Base-by-base conservation (phyloP, 2,329 filamentous ascomycete species). In the Penicillium hordei region DNA sequence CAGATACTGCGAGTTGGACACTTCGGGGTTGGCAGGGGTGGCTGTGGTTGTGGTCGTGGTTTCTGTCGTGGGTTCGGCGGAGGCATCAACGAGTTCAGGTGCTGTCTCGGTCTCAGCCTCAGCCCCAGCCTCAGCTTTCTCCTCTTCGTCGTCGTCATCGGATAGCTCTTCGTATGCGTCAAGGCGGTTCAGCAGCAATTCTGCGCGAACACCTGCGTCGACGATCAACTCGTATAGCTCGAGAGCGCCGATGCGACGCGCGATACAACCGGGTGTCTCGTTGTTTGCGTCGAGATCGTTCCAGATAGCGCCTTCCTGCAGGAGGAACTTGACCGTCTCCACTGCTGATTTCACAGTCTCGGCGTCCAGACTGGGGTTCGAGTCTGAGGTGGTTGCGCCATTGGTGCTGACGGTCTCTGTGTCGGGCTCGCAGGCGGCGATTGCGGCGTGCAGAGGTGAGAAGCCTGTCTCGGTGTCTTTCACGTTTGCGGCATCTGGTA, bases 271-370 rank as follows among this genome's bases (percentile, higher is more conserved):
- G 0, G 94, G 92, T 3, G 94, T 97, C 80, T 97, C 93, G 67
- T 91, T 84, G 66, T 90, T 88, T 64, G 81, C 78, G 74, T 97
- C 91, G 55, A 97, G 80, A 72, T 97, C 93, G 77, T 99, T 99
- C 94, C 94, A 99, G 66, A 97, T 97, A 12, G 91, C 94, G 33
- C 94, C 94, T 65, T 89, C 89, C 69, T 93, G 83, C 59, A 97
- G 86, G 8, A 97, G 82, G 69, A 94, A 84, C 65, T 85, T 83
- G 5, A 97, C 79, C n/a, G 55, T 57, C 55, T 53, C 34, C 33
- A 53, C 55, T 42, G 42, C 55, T 31, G 55, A 42, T 31, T 57
- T 34, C 19, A 57, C 42, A 31, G 55, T 48, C 29, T 57, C 49
- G 0, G 88, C 88, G 52, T 86, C 84, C 55, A 83, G 82, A 3